Evolutionary conservation across 257 asterid species (phyloP).

Genomic region (Penstemon newberryi): DNA sequence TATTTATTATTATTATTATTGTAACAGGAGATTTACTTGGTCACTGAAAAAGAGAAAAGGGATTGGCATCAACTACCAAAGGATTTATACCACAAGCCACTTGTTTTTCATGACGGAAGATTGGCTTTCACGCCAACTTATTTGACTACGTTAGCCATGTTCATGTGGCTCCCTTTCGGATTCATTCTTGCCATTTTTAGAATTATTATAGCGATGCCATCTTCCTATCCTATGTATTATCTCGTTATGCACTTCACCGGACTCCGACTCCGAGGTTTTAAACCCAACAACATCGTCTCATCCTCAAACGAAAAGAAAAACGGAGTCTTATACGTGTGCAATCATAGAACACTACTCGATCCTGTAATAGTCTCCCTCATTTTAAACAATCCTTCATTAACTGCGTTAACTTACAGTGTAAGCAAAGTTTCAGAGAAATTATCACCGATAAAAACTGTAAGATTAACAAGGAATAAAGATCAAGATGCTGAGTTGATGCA

Average conservation of each 20-base stretch:
- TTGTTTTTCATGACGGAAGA: constrained; percentile 65
- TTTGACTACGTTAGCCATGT: constrained; percentile 40
- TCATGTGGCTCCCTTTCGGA: constrained; percentile 59
- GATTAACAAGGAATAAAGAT: constrained; percentile 43
- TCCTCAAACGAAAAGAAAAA: not conserved
- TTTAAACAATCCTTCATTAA: constrained; percentile 31
- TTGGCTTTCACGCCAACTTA: constrained; percentile 51
- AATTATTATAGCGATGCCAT: constrained; percentile 13
- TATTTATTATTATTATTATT: too few relatives aligned
- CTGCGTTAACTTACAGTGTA: constrained; percentile 49
- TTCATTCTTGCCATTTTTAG: constrained; percentile 35
- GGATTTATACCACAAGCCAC: constrained; percentile 44
- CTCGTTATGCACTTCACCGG: not conserved
- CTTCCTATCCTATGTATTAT: constrained; percentile 28
- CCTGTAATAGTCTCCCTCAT: constrained; percentile 38
- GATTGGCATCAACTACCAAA: constrained; percentile 17
- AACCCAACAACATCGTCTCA: not conserved
- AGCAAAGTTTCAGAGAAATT: constrained; percentile 48
- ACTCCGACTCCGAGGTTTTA: not conserved
- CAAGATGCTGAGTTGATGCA: constrained; percentile 43
- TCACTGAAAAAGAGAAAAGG: too few relatives aligned
- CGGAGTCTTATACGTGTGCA: constrained; percentile 48
- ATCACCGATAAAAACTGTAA: constrained; percentile 42
- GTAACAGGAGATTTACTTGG: too few relatives aligned
- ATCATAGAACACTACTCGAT: constrained; percentile 51